phyloP scores from a whole-genome alignment of 495 filamentous ascomycete genomes.

The Xylaria cubensis region DNA sequence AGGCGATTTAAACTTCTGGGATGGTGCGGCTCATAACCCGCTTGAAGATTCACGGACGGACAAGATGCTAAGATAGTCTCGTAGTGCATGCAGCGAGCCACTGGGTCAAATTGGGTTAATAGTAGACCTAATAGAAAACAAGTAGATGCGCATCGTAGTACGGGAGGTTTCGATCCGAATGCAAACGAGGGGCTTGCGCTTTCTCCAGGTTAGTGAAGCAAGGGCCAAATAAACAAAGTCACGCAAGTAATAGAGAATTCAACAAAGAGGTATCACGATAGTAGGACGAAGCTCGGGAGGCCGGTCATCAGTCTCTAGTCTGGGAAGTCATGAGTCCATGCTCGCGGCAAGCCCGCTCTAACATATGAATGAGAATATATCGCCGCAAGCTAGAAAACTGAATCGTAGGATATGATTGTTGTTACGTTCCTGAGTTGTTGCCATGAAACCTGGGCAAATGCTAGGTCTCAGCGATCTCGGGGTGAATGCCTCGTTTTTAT shows the following conservation, averaged over 20 bases:
- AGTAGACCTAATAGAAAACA: no score
- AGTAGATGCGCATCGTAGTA: no score
- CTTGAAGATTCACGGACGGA: conserved; percentile 30
- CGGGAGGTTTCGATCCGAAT: no score
- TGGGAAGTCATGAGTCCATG: background rate
- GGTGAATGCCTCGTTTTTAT: background rate
- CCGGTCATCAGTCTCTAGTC: background rate
- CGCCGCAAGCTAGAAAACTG: background rate
- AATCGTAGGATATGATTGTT: background rate
- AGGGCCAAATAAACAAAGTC: no score
- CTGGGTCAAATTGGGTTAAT: no score
- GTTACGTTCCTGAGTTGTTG: background rate
- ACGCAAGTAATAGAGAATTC: conserved; percentile 24
- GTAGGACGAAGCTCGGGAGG: background rate
- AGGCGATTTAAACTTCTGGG: conserved; percentile 44
- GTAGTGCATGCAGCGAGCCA: no score
- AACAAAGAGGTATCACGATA: background rate
- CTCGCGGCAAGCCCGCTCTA: background rate
- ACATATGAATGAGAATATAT: background rate
- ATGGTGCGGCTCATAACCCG: conserved; percentile 38
- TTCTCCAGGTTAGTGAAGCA: no score
- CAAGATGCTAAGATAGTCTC: background rate
- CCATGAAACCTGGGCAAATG: background rate
- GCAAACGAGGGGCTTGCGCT: no score
- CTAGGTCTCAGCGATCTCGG: background rate